Conservation (phyloP, 1,284 basidiomycete genomes). For the Mycosarcoma mackinlayi region DNA sequence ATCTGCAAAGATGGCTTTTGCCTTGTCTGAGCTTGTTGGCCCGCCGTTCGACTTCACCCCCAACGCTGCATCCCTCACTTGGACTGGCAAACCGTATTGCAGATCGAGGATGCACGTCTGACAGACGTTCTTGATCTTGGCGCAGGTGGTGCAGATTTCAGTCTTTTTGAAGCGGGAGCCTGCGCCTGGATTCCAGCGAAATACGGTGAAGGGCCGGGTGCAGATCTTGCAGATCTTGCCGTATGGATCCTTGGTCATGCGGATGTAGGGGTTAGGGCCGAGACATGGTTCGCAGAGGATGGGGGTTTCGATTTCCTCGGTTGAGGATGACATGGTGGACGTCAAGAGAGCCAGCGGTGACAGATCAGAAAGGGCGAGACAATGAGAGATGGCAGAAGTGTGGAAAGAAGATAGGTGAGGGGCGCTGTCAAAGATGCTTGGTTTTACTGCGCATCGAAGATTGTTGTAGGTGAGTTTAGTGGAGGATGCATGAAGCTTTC, state of each 20-base stretch:
- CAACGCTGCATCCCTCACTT: conserved; percentile 95
- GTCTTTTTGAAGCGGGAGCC: conserved; percentile 97
- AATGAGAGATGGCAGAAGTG: conserved; percentile 3
- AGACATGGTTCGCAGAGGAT: conserved; percentile 74
- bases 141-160: conserved; percentile 97
- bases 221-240: conserved; percentile 91
- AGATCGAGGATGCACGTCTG: conserved; percentile 95
- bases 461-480: conserved; percentile 12
- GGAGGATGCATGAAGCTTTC: conserved; percentile 12
- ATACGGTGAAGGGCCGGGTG: conserved; percentile 89
- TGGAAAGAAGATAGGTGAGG: not conserved
- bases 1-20: conserved; percentile 85
- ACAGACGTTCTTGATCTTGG: conserved; percentile 98
- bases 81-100: conserved; percentile 94
- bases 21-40: conserved; percentile 86
- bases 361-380: too few relatives aligned
- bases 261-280: conserved; percentile 68
- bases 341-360: not conserved
- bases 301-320: conserved; percentile 86
- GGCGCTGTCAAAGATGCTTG: not conserved
- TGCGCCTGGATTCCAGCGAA: conserved; percentile 94
- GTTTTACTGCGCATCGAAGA: conserved; percentile 18
- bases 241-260: conserved; percentile 91
- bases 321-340: conserved; percentile 16
- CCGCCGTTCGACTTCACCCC: conserved; percentile 73